Conservation (phyloP, 1,284 basidiomycete genomes). For the Uromyces viciae-fabae region DNA sequence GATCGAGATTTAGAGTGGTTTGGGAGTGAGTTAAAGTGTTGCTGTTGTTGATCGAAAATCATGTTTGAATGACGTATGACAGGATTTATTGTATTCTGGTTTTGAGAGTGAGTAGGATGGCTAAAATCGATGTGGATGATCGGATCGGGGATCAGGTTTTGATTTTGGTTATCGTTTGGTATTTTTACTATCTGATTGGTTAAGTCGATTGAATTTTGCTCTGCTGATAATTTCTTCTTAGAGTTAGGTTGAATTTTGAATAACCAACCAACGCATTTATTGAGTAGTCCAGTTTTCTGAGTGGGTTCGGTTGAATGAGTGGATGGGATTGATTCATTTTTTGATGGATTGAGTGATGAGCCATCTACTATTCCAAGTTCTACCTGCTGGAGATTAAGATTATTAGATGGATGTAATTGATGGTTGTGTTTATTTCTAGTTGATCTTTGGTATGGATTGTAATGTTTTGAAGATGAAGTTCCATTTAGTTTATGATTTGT, state of each 20-base stretch:
- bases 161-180: neutral
- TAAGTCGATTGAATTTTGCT: neutral
- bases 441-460: neutral
- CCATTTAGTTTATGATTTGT: neutral
- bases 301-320: neutral
- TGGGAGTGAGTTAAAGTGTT: conserved; percentile 6
- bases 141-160: neutral
- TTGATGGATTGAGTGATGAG: conserved; percentile 2
- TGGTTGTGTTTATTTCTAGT: conserved; percentile 3
- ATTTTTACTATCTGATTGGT: neutral
- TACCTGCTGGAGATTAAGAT: neutral
- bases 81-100: too few relatives aligned
- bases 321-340: neutral
- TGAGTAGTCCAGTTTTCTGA: neutral
- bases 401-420: neutral
- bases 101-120: too few relatives aligned
- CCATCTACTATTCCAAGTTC: conserved; percentile 10
- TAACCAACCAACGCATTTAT: conserved; percentile 4
- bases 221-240: neutral
- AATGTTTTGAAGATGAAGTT: neutral
- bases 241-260: conserved; percentile 2
- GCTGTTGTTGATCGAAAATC: neutral
- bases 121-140: neutral
- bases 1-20: neutral
- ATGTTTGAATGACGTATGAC: too few relatives aligned